These are phyloP conservation scores for Takakia lepidozioides DNA, from an alignment of 225 moss, liverwort and hornwort species.

Conservation along the genomic window DNA sequence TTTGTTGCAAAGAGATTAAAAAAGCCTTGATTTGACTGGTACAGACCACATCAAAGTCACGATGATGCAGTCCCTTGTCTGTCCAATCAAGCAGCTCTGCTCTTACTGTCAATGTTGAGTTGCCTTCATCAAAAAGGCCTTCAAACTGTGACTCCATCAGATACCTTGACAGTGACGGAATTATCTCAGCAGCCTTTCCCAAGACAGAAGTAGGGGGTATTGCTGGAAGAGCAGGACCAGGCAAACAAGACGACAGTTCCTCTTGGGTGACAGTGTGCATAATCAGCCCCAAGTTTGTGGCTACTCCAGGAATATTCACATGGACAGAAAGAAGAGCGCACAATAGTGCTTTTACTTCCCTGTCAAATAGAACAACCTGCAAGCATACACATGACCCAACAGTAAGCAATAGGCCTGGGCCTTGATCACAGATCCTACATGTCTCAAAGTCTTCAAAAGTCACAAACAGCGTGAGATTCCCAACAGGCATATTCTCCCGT, in stretches of 20 bases:
- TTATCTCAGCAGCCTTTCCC: background rate
- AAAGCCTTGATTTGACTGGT: too few species aligned
- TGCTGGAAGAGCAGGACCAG: background rate
- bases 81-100: conserved; percentile 7
- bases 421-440: too few species aligned
- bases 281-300: conserved; percentile 1
- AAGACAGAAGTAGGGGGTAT: too few species aligned
- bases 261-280: background rate
- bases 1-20: too few species aligned
- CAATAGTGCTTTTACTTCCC: conserved; percentile 3
- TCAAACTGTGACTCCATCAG: background rate
- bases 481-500: too few species aligned
- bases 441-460: too few species aligned
- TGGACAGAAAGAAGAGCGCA: conserved; percentile 6
- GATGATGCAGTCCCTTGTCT: background rate
- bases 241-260: background rate
- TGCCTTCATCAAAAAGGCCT: background rate
- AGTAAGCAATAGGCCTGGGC: too few species aligned
- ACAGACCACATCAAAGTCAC: conserved; percentile 6
- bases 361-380: conserved; percentile 6
- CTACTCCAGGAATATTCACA: conserved; percentile 3
- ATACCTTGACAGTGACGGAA: background rate
- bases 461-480: too few species aligned
- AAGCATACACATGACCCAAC: background rate
- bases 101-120: background rate